Base-by-base conservation (phyloP, 345 rosid genomes). In the Brassica juncea region DNA sequence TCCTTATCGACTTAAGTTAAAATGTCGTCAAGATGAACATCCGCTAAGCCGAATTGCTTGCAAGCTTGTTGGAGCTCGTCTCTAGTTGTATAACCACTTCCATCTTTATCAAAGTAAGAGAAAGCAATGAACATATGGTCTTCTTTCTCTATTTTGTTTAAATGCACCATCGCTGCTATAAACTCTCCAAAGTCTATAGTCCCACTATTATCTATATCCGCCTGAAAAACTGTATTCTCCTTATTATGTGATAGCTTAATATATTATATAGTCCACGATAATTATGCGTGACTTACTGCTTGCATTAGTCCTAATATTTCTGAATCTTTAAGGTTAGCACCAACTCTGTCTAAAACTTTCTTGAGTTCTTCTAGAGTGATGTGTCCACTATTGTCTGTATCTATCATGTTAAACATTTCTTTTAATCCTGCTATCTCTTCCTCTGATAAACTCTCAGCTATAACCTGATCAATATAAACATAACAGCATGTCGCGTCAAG, bases 321-420 rank as follows among this genome's bases (percentile, higher is more conserved):
- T 32, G 90, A 86, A 71, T 94, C 94, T 85, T 86, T 83, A 75
- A 92, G 79, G 84, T 77, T 76, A 52, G 94, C 92, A 10, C 98
- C 98, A 31, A 87, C 93, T 87, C 86, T 89, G 74, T 86, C 94
- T 81, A 94, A 82, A 63, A 93, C 98, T 8, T 63, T 84, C 82
- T 88, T 94, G 70, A 94, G 86, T 85, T 94, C 98, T 75, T 94
- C 97, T 4, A 88, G 90, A 68, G 98, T 88, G 37, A 94, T 94
- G 10, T 89, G 87, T 47, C 98, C 97, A 16, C 97, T 94, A 55
- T 82, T 85, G 79, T 94, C 96, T 70, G 91, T 57, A 74, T 94
- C 98, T 68, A 94, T 94, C 97, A 91, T 94, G 87, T 88, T 89
- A 83, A 92, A 94, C 94, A 92, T 92, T 85, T 92, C 90, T 76